These are phyloP conservation scores for Leccinum pachyderme DNA, from an alignment of 1,284 basidiomycete genomes.

Conservation along the genomic window DNA sequence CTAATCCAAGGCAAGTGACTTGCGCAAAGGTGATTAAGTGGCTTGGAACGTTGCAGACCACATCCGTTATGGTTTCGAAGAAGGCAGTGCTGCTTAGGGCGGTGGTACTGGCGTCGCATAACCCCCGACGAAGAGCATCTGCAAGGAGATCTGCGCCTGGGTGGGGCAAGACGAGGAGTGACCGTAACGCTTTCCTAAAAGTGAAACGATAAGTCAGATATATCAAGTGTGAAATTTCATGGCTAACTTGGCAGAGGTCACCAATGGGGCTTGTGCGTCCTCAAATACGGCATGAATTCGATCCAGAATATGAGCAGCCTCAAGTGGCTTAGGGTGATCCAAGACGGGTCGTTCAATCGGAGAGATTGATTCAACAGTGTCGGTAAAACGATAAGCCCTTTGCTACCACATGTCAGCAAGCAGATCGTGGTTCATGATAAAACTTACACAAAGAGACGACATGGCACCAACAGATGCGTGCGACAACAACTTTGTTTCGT, in stretches of 20 bases:
- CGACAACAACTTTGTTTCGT: constrained; percentile 71
- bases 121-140: constrained; percentile 71
- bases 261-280: constrained; percentile 50
- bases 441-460: constrained; percentile 81
- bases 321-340: constrained; percentile 55
- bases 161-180: constrained; percentile 64
- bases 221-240: constrained; percentile 9
- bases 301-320: constrained; percentile 54
- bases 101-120: constrained; percentile 55
- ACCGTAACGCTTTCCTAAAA: constrained; percentile 73
- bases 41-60: constrained; percentile 57
- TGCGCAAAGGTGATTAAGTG: constrained; percentile 75
- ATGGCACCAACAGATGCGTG: constrained; percentile 80
- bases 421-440: not conserved
- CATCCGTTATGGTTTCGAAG: constrained; percentile 78
- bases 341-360: constrained; percentile 53
- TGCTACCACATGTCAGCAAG: constrained; percentile 41
- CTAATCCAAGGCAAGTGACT: constrained; percentile 77
- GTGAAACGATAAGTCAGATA: not conserved
- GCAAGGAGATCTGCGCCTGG: constrained; percentile 63
- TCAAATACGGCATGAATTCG: constrained; percentile 66
- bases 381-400: constrained; percentile 71
- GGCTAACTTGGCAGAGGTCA: constrained; percentile 62
- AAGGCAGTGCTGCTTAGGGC: constrained; percentile 47
- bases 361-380: constrained; percentile 51